Base-by-base conservation (phyloP, 2,329 filamentous ascomycete genomes). In the Cordyceps farinosa region DNA sequence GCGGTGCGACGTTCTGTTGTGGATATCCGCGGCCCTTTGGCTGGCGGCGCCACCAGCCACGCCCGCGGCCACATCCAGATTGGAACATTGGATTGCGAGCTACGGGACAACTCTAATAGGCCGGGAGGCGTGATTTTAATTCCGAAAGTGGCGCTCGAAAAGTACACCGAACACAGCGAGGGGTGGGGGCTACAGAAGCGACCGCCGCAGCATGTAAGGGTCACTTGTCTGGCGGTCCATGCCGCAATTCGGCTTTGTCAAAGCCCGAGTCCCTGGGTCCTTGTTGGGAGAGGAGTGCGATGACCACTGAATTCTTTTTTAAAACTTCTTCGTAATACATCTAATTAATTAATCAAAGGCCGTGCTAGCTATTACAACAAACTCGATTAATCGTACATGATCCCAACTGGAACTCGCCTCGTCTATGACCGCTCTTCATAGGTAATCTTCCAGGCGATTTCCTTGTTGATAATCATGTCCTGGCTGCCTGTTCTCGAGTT, bases 401-500 rank as follows among this genome's bases (percentile, higher is more conserved):
- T 47, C 30, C 54, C 6, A 1, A 13, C 38, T 13, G 30, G 29
- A 45, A 34, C 22, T 36, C 38, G 38, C 38, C 34, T 48, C 47
- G 27, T 11, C 27, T 45, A 57, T 30, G 51, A 22, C 15, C 44
- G 61, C 6, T 57, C 47, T 22, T 66, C 65, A 52, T 65, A 64
- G 3, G 63, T 64, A 30, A 66, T 57, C n/a, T 56, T 59, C 65
- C 65, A 66, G 15, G 53, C 60, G 17, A 68, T 45, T 48, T 66
- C 65, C 38, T 67, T 67, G 34, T 60, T 66, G 52, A 68, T 67
- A 27, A 67, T 68, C 63, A 68, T 61, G 17, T 68, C 66, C 44
- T 66, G 62, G 32, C 66, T 68, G 2, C 66, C 65, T 10, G 62
- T 63, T 27, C 66, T 57, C 1, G 65, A 66, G n/a, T 34, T 44